Evolutionary conservation across 352 stramenopile species (phyloP).

Genomic region (Pythium plurisporium): DNA sequence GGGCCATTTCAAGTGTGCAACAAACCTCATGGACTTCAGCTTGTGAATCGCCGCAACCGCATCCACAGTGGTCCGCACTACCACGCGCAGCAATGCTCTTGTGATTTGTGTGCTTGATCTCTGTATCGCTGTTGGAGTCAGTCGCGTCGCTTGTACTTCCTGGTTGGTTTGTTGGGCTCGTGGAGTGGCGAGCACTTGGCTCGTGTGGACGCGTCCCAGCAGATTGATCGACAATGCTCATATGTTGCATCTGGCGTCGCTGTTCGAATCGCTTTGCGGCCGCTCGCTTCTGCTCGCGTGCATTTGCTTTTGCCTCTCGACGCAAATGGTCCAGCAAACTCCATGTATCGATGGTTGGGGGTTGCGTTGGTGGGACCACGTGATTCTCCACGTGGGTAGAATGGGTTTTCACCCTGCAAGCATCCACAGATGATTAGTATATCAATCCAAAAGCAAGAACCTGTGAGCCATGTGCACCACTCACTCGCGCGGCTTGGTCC

Average conservation of each 20-base stretch:
- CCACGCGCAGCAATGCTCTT: not conserved
- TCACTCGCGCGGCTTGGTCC: constrained; percentile 36
- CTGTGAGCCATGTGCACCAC: not conserved
- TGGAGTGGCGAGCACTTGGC: not conserved
- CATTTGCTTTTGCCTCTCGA: constrained; percentile 3
- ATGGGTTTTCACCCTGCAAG: constrained; percentile 1
- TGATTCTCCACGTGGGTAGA: constrained; percentile 18
- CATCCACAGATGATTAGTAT: no score
- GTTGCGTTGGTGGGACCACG: constrained; percentile 2
- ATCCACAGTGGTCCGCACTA: not conserved
- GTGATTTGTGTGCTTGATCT: not conserved
- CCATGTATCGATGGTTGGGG: constrained; percentile 8
- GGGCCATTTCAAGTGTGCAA: not conserved
- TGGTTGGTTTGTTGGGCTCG: constrained; percentile 6
- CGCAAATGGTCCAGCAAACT: constrained; percentile 13
- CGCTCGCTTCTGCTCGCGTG: constrained; percentile 2
- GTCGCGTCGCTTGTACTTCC: not conserved
- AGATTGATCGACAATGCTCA: not conserved
- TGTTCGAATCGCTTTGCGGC: not conserved
- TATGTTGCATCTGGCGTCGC: not conserved
- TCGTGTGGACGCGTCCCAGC: not conserved
- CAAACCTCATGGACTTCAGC: constrained; percentile 22
- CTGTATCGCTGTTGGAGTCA: constrained; percentile 2
- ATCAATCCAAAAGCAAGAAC: not conserved
- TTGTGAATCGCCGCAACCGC: constrained; percentile 13